Evolutionary conservation across 768 basidiomycete species (phyloP).

Genomic region (Polyporus arcularius): DNA sequence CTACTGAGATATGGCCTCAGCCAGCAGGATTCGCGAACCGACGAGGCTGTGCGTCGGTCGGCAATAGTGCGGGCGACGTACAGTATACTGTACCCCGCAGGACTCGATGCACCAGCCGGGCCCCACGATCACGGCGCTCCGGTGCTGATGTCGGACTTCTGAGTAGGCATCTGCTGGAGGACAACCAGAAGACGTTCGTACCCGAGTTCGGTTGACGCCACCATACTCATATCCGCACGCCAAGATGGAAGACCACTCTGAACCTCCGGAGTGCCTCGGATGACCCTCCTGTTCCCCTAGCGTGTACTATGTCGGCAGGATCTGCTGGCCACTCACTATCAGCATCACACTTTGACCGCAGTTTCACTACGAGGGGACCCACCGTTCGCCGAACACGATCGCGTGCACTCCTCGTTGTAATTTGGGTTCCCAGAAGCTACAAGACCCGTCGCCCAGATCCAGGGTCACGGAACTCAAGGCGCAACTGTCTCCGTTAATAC

Average conservation of each 20-base stretch:
- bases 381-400: not conserved
- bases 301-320: not conserved
- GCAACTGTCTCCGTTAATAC: not conserved
- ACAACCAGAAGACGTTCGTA: not conserved
- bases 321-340: not conserved
- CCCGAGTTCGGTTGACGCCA: not conserved
- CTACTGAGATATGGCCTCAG: not conserved
- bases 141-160: constrained; percentile 5
- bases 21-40: not conserved
- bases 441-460: not conserved
- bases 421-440: not conserved
- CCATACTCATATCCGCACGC: not conserved
- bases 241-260: not conserved
- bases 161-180: not conserved
- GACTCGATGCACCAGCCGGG: not conserved
- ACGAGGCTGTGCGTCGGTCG: not conserved
- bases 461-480: not conserved
- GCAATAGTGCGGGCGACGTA: constrained; percentile 1
- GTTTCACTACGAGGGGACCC: not conserved
- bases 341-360: not conserved
- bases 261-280: not conserved
- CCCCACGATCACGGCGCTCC: constrained; percentile 1
- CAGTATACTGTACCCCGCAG: not conserved
- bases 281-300: not conserved
- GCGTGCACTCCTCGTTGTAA: not conserved